A percentile compares a stretch with the other conserved stretches of the same genome.
Evolutionary conservation across 2,329 filamentous ascomycete genomes (phyloP).

Genomic region (Aspergillus caelatus): DNA sequence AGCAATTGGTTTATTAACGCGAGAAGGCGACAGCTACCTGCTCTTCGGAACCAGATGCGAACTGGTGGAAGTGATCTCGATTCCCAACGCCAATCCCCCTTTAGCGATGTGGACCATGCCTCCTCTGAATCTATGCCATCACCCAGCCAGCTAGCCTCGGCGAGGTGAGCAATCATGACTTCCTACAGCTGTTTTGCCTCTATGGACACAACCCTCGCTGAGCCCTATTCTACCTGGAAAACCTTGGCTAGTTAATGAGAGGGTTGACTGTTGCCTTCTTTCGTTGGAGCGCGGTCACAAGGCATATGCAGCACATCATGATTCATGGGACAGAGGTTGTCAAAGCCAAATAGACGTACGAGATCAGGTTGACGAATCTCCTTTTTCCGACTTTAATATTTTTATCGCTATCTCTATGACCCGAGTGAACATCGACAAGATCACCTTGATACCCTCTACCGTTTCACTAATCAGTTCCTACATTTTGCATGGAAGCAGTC

Average conservation of each 20-base stretch:
- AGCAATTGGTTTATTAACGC: conserved; percentile 60
- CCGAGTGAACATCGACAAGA: conserved; percentile 20
- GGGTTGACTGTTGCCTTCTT: background rate
- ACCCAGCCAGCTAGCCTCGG: conserved; percentile 24
- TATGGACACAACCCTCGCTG: background rate
- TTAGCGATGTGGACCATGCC: conserved; percentile 38
- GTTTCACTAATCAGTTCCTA: conserved; percentile 20
- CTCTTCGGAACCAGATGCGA: conserved; percentile 49
- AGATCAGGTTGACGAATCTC: conserved; percentile 16
- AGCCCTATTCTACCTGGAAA: background rate
- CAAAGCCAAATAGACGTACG: conserved; percentile 15
- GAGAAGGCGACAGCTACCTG: conserved; percentile 50
- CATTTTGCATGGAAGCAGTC: conserved; percentile 3
- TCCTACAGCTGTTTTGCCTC: background rate
- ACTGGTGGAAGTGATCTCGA: conserved; percentile 34
- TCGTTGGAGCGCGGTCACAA: conserved; percentile 7
- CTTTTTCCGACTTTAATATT: conserved; percentile 7
- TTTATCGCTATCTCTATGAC: conserved; percentile 16
- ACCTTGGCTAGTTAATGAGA: background rate
- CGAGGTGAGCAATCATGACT: background rate
- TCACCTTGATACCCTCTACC: conserved; percentile 35
- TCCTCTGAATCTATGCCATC: conserved; percentile 32
- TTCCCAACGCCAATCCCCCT: conserved; percentile 36
- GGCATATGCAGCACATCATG: conserved; percentile 17
- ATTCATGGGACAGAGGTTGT: conserved; percentile 16